phyloP scores from a whole-genome alignment of 805 yeast genomes.

The Ogataea ganodermae region DNA sequence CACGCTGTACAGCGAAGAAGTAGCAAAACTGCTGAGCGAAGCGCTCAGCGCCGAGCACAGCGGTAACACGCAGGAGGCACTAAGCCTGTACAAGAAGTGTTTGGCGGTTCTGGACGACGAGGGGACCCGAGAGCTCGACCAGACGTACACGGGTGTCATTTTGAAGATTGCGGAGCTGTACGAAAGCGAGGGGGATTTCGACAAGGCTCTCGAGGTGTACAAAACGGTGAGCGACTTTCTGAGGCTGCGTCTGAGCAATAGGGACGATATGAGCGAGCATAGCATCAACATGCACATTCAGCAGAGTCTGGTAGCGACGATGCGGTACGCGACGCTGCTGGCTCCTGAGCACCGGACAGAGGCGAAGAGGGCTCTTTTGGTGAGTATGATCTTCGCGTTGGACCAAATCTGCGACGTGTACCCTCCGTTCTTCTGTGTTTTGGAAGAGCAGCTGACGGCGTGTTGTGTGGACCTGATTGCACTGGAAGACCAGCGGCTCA shows the following conservation, averaged over 20 bases:
- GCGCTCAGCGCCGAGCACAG: constrained; percentile 23
- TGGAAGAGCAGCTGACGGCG: constrained; percentile 19
- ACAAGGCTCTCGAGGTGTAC: constrained; percentile 31
- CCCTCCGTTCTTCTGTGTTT: constrained; percentile 29
- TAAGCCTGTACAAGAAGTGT: constrained; percentile 70
- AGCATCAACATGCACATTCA: constrained; percentile 20
- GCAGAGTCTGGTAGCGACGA: constrained; percentile 26
- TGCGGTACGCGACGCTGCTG: constrained; percentile 27
- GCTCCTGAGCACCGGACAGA: constrained; percentile 21
- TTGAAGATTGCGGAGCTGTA: constrained; percentile 80
- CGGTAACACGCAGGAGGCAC: constrained; percentile 62
- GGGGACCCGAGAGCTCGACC: constrained; percentile 55
- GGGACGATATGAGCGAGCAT: constrained; percentile 7
- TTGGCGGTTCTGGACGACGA: constrained; percentile 59
- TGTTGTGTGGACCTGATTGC: constrained; percentile 19
- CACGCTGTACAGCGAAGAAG: constrained; percentile 15
- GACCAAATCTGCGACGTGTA: constrained; percentile 26
- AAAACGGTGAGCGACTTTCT: constrained; percentile 23
- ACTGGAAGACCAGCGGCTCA: constrained; percentile 4
- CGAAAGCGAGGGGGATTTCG: constrained; percentile 43
- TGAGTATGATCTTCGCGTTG: constrained; percentile 28
- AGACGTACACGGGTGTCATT: constrained; percentile 86
- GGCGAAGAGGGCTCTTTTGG: constrained; percentile 26
- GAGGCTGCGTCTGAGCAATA: constrained; percentile 6
- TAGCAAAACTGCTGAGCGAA: constrained; percentile 12